A percentile compares a stretch with the other conserved stretches of the same genome.
phyloP scores from a whole-genome alignment of 768 basidiomycete genomes.

The Russula vinacea region DNA sequence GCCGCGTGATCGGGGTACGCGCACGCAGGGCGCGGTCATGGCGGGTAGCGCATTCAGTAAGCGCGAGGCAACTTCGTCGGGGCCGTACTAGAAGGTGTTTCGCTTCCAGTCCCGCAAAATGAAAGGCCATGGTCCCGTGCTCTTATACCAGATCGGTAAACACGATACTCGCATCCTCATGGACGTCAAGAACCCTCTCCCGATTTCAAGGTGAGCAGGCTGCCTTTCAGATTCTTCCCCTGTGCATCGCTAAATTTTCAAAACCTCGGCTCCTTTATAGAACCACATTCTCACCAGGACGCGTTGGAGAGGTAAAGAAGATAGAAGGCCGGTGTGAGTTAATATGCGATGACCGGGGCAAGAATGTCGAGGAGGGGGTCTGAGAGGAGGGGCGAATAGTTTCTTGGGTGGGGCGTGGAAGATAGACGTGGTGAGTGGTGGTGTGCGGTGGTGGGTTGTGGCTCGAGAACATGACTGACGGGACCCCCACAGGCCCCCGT shows the following conservation, averaged over 20 bases:
- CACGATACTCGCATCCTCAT: slow-evolving; percentile 92
- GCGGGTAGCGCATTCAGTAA: slow-evolving; percentile 45
- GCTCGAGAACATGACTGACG: too few species aligned
- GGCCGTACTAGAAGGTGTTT: slow-evolving; percentile 72
- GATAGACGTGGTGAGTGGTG: too few species aligned
- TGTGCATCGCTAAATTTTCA: background rate
- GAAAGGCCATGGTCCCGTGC: slow-evolving; percentile 78
- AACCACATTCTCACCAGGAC: slow-evolving; percentile 62
- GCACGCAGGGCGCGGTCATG: slow-evolving; percentile 53
- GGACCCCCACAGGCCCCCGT: too few species aligned
- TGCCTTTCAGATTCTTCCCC: background rate
- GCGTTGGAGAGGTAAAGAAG: too few species aligned
- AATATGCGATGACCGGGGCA: too few species aligned
- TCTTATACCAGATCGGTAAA: slow-evolving; percentile 88
- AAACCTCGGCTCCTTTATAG: slow-evolving; percentile 38
- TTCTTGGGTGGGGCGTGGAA: too few species aligned
- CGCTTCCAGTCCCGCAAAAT: slow-evolving; percentile 67
- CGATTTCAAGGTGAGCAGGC: slow-evolving; percentile 66
- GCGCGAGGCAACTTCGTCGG: slow-evolving; percentile 83
- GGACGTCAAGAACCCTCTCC: slow-evolving; percentile 81
- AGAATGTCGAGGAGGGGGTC: too few species aligned
- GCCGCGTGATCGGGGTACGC: slow-evolving; percentile 63
- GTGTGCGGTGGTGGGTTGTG: too few species aligned
- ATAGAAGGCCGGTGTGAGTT: too few species aligned
- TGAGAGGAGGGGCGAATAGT: too few species aligned